Conservation (phyloP, 805 yeast genomes). For the Komagataella mondaviorum region DNA sequence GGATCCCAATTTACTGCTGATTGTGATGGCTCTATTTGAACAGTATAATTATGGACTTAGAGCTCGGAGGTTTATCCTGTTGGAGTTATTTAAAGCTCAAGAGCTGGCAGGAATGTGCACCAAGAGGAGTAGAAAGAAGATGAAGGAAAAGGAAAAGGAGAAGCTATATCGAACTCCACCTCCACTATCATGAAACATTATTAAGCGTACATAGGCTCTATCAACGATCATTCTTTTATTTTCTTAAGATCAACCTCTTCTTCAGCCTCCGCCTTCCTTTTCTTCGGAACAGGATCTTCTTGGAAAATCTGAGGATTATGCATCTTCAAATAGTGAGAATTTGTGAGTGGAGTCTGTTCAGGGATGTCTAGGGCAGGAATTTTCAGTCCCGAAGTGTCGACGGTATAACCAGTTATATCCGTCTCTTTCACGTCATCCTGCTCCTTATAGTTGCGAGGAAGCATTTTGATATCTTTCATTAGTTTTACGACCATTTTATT, state of each 20-base stretch:
- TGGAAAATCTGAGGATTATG: background rate
- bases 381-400: background rate
- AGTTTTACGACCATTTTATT: background rate
- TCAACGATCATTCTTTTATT: background rate
- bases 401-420: background rate
- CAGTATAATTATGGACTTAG: conserved; percentile 47
- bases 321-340: background rate
- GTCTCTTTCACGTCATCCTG: background rate
- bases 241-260: background rate
- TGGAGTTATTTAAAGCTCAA: conserved; percentile 47
- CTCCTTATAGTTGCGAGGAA: background rate
- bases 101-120: conserved; percentile 38
- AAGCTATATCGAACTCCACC: background rate
- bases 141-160: conserved; percentile 4
- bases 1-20: conserved; percentile 36
- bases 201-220: background rate
- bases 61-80: conserved; percentile 43
- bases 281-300: background rate
- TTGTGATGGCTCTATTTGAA: conserved; percentile 36
- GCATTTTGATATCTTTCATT: background rate
- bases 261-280: background rate
- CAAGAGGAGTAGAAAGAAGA: conserved; percentile 24
- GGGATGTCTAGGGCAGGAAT: background rate
- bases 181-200: background rate
- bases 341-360: background rate